Conservation (phyloP, 2,329 filamentous ascomycete genomes). For the Aspergillus sp. region DNA sequence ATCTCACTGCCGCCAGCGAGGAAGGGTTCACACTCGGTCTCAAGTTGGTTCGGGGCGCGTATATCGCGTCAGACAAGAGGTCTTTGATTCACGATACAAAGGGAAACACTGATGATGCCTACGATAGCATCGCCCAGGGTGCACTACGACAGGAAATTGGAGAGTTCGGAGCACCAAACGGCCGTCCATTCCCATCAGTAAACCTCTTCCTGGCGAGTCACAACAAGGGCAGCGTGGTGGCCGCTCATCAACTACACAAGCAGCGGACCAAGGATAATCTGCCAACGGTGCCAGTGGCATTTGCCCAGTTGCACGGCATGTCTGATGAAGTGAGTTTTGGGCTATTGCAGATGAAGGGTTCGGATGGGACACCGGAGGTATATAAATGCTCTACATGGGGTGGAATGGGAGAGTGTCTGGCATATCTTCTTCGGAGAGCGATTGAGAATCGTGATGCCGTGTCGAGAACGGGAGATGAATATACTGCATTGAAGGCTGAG, state of each 20-base stretch:
- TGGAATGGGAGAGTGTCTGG: slow-evolving; percentile 67
- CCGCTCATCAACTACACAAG: slow-evolving; percentile 47
- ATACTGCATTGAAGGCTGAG: slow-evolving; percentile 23
- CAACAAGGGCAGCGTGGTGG: slow-evolving; percentile 66
- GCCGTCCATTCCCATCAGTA: slow-evolving; percentile 49
- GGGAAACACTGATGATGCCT: slow-evolving; percentile 64
- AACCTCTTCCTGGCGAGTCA: slow-evolving; percentile 75
- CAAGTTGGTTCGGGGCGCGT: slow-evolving; percentile 72
- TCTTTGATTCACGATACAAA: slow-evolving; percentile 69
- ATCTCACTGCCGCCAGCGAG: slow-evolving; percentile 55
- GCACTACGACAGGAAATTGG: slow-evolving; percentile 53
- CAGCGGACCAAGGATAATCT: slow-evolving; percentile 37
- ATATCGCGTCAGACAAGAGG: slow-evolving; percentile 65
- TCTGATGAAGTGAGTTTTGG: slow-evolving; percentile 56
- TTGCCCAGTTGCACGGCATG: slow-evolving; percentile 58
- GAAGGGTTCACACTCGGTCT: slow-evolving; percentile 65
- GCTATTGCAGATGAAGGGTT: slow-evolving; percentile 41
- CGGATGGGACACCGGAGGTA: slow-evolving; percentile 32
- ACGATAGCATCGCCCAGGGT: slow-evolving; percentile 65
- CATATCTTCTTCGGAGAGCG: slow-evolving; percentile 60
- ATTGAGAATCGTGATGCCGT: slow-evolving; percentile 58
- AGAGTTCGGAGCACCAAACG: slow-evolving; percentile 12
- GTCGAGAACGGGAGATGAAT: slow-evolving; percentile 45
- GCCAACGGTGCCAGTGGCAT: slow-evolving; percentile 46
- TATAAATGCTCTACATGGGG: slow-evolving; percentile 58